These are phyloP conservation scores for Laburnicola sp. DNA, from an alignment of 2,329 filamentous ascomycete genomes.

Conservation along the genomic window DNA sequence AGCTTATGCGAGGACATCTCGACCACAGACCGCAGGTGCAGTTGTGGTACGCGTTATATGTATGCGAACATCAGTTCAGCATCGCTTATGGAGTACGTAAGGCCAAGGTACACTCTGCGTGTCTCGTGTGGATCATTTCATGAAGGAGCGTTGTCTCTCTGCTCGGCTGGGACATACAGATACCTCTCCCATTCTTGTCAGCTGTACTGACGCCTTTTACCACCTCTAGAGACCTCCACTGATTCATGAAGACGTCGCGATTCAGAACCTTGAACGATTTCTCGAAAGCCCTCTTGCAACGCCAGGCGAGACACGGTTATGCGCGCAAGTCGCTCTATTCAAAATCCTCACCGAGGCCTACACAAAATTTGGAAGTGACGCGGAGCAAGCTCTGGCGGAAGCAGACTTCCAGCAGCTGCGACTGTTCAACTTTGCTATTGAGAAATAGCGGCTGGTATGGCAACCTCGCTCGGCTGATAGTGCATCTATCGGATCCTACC, in stretches of 20 bases:
- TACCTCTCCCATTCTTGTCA: too few species aligned
- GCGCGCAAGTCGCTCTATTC: constrained; percentile 38
- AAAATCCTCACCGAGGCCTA: constrained; percentile 42
- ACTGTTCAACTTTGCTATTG: constrained; percentile 49
- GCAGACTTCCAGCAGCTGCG: constrained; percentile 45
- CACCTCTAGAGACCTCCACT: constrained; percentile 35
- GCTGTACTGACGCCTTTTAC: too few species aligned
- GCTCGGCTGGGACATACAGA: too few species aligned
- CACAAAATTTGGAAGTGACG: constrained; percentile 37
- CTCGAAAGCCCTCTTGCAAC: constrained; percentile 33
- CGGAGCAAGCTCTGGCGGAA: constrained; percentile 43
- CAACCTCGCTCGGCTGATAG: constrained; percentile 38
- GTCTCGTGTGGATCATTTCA: too few species aligned
- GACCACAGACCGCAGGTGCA: constrained; percentile 43
- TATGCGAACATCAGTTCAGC: constrained; percentile 48
- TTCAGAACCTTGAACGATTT: constrained; percentile 43
- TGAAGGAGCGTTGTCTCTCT: too few species aligned
- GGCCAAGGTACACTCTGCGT: too few species aligned
- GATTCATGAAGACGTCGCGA: constrained; percentile 44
- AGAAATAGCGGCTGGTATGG: constrained; percentile 49
- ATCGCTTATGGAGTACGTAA: constrained; percentile 42
- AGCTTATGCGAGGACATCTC: constrained; percentile 39
- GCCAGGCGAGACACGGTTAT: constrained; percentile 35
- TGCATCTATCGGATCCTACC: constrained; percentile 38
- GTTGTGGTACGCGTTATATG: constrained; percentile 47